Conservation (phyloP, 192 early-diverging fungal genomes). For the Coemansia sp. region DNA sequence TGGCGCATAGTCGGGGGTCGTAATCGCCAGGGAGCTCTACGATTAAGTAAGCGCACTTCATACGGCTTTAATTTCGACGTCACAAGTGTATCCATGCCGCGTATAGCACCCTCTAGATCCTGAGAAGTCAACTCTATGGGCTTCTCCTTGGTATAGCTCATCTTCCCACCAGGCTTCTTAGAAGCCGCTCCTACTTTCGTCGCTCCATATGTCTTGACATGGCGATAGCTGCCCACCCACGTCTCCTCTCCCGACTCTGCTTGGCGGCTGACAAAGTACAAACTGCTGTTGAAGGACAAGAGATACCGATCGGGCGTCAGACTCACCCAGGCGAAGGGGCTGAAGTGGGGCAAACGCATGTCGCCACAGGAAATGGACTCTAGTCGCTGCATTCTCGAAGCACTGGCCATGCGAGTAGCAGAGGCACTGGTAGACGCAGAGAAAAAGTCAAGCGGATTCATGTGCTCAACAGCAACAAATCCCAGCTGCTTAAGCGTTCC, state of each 20-base stretch:
- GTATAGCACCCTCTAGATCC: slow-evolving; percentile 56
- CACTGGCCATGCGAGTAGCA: neutral
- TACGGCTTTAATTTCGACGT: slow-evolving; percentile 10
- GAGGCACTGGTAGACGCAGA: neutral
- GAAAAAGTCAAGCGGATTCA: slow-evolving; percentile 37
- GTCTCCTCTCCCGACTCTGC: neutral
- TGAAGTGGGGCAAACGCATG: slow-evolving; percentile 15
- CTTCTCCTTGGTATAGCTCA: slow-evolving; percentile 6
- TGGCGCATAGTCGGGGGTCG: slow-evolving; percentile 57
- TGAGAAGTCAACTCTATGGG: slow-evolving; percentile 29
- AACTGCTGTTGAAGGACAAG: neutral
- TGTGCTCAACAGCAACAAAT: slow-evolving; percentile 20
- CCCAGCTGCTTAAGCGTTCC: slow-evolving; percentile 21
- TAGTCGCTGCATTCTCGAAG: neutral
- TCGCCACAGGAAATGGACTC: slow-evolving; percentile 27
- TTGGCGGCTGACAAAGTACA: slow-evolving; percentile 13
- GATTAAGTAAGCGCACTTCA: slow-evolving; percentile 21
- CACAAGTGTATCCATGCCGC: slow-evolving; percentile 65
- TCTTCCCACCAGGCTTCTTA: neutral
- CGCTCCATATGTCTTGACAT: neutral
- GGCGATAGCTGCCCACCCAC: slow-evolving; percentile 20
- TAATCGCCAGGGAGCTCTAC: slow-evolving; percentile 58
- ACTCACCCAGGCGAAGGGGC: slow-evolving; percentile 31
- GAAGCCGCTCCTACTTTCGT: neutral
- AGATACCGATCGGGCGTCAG: slow-evolving; percentile 22